Base-by-base conservation (phyloP, 192 early-diverging fungal species). In the Gonapodya sp. region DNA sequence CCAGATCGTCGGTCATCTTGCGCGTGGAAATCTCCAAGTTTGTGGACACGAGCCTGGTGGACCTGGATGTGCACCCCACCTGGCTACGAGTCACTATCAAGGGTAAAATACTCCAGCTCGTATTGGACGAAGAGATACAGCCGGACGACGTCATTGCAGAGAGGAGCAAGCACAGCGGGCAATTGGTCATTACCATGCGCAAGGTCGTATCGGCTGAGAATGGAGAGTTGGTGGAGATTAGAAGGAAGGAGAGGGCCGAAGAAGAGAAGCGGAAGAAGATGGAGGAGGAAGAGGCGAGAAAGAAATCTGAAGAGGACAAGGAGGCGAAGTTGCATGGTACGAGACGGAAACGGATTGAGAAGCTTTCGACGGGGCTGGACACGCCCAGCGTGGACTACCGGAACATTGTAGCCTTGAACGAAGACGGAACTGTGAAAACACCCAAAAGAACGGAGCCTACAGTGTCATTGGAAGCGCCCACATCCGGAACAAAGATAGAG, bases 61-160 rank as follows among this genome's bases (percentile, higher is more conserved):
- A 89, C 78, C 86, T 91, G 0, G 83, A 91, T 32, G 84, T 87
- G n/a, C 78, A 87, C 1, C 83, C 82, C 0, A 83, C 79, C 0
- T 87, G 79, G 46, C 36, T 89, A 1, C 83, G 85, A 31, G 82
- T 91, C 34, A 79, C 78, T 0, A 83, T 89, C 37, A 89, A 88
- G 79, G 87, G 85, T 16, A 91, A 91, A 79, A 78, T 88, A 2
- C 81, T 91, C 35, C 87, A 88, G 79, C 83, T 91, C n/a, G 78
- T 80, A 1, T 74, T 91, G 1, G 87, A 88, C 0, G 79, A 85
- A 35, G 79, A 79, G 32, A 86, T 91, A 31, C 73, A 83, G 0
- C 82, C 83, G 2, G 86, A 85, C 34, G 74, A 79, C 8, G 81
- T 87, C 31, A 33, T 85, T 1, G 87, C 86, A 37, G 89, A 90